Evolutionary conservation across 768 basidiomycete genomes (phyloP).

Genomic region (Phylloporus arenicola): DNA sequence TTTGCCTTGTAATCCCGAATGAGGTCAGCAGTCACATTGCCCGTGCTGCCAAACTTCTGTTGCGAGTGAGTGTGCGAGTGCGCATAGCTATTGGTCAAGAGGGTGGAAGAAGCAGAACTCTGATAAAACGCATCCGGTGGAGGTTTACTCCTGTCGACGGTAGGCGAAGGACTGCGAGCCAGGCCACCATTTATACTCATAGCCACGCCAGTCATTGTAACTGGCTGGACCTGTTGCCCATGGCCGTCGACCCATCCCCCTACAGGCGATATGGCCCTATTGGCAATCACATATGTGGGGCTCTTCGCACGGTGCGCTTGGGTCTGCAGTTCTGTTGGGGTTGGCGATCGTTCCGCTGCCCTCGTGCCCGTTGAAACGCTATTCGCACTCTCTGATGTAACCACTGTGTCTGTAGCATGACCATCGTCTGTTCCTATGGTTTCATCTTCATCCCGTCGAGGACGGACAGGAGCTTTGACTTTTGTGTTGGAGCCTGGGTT

Average conservation of each 20-base stretch:
- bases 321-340: slow-evolving; percentile 44
- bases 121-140: slow-evolving; percentile 61
- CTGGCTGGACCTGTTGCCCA: slow-evolving; percentile 25
- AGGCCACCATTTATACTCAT: slow-evolving; percentile 46
- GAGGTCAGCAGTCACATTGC: slow-evolving; percentile 70
- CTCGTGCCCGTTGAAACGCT: slow-evolving; percentile 28
- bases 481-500: slow-evolving; percentile 35
- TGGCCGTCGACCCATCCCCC: slow-evolving; percentile 24
- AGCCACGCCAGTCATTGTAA: slow-evolving; percentile 52
- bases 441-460: slow-evolving; percentile 40
- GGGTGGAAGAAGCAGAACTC: slow-evolving; percentile 36
- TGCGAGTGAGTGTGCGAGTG: slow-evolving; percentile 36
- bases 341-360: slow-evolving; percentile 44
- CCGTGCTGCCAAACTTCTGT: slow-evolving; percentile 47
- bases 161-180: slow-evolving; percentile 53
- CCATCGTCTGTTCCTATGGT: slow-evolving; percentile 45
- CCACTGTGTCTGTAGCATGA: slow-evolving; percentile 41
- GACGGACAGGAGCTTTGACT: slow-evolving; percentile 48
- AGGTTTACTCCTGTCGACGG: slow-evolving; percentile 48
- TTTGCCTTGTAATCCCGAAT: slow-evolving; percentile 76
- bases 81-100: slow-evolving; percentile 45
- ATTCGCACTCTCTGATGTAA: slow-evolving; percentile 35
- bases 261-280: slow-evolving; percentile 59
- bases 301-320: slow-evolving; percentile 47
- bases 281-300: slow-evolving; percentile 40